These are phyloP conservation scores for Xylaria intraflava DNA, from an alignment of 495 filamentous ascomycete genomes.

Conservation along the genomic window DNA sequence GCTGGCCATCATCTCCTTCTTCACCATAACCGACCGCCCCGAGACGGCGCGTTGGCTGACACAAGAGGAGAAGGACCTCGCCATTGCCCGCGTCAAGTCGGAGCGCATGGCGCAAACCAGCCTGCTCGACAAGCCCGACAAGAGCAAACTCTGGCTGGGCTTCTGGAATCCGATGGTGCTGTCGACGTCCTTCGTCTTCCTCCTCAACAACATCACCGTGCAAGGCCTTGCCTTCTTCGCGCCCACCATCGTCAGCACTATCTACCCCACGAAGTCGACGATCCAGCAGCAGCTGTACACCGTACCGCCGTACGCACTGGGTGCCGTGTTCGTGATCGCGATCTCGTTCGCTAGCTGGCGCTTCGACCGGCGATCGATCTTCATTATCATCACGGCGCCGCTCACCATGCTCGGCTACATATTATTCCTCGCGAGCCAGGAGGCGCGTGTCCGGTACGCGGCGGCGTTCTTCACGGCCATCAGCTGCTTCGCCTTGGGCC, in stretches of 20 bases:
- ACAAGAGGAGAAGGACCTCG: constrained; percentile 47
- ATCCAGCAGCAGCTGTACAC: constrained; percentile 60
- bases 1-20: constrained; percentile 43
- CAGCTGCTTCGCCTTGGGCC: constrained; percentile 61
- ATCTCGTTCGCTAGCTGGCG: constrained; percentile 57
- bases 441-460: constrained; percentile 55
- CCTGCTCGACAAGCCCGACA: constrained; percentile 58
- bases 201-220: constrained; percentile 68
- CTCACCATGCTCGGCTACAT: constrained; percentile 63
- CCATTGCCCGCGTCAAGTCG: constrained; percentile 51
- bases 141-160: constrained; percentile 53
- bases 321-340: constrained; percentile 58
- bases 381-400: constrained; percentile 51
- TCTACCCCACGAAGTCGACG: constrained; percentile 53
- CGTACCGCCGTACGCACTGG: constrained; percentile 65
- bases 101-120: constrained; percentile 59
- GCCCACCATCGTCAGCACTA: constrained; percentile 63
- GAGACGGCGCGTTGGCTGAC: constrained; percentile 55
- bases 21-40: constrained; percentile 55
- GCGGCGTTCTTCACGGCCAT: constrained; percentile 63
- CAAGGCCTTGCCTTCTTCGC: constrained; percentile 71
- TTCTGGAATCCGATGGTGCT: constrained; percentile 58
- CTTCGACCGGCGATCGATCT: constrained; percentile 53
- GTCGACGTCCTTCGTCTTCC: constrained; percentile 58
- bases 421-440: constrained; percentile 58